Percentiles rank a stretch among this genome's conserved stretches.
Conservation (phyloP, 257 asterid genomes). For the Nicotiana obtusifolia region DNA sequence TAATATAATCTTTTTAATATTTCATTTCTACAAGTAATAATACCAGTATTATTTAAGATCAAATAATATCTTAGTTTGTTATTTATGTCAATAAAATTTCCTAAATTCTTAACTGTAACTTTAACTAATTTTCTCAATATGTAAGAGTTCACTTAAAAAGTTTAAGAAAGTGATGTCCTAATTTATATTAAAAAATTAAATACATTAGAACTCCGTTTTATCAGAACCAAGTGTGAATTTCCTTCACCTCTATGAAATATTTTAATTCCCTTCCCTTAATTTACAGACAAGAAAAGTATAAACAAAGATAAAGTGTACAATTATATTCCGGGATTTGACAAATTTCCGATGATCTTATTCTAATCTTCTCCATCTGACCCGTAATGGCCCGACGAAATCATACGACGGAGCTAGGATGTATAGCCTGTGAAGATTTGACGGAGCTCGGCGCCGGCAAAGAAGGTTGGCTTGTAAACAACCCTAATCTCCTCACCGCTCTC, state of each 20-base stretch:
- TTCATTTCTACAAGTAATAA: too few relatives aligned
- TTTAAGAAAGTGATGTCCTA: background rate
- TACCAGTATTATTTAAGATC: background rate
- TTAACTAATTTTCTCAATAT: background rate
- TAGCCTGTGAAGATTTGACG: constrained; percentile 67
- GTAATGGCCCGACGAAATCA: constrained; percentile 70
- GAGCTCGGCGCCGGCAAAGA: constrained; percentile 84
- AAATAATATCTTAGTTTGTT: background rate
- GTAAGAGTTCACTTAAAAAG: background rate
- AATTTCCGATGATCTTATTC: background rate
- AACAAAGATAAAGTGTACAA: background rate
- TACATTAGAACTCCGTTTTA: too few relatives aligned
- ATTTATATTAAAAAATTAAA: too few relatives aligned
- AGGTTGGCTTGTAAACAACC: constrained; percentile 78
- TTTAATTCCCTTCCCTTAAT: too few relatives aligned
- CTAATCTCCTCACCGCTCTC: constrained; percentile 61
- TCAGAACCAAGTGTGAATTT: too few relatives aligned
- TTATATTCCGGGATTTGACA: background rate
- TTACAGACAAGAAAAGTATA: too few relatives aligned
- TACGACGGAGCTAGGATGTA: constrained; percentile 69
- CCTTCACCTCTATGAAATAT: too few relatives aligned
- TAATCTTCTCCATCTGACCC: background rate
- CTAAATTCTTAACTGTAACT: background rate
- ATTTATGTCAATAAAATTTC: too few relatives aligned
- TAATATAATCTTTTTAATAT: too few relatives aligned